Conservation (phyloP, 83 land plant species). For the Isoetes engelmannii region DNA sequence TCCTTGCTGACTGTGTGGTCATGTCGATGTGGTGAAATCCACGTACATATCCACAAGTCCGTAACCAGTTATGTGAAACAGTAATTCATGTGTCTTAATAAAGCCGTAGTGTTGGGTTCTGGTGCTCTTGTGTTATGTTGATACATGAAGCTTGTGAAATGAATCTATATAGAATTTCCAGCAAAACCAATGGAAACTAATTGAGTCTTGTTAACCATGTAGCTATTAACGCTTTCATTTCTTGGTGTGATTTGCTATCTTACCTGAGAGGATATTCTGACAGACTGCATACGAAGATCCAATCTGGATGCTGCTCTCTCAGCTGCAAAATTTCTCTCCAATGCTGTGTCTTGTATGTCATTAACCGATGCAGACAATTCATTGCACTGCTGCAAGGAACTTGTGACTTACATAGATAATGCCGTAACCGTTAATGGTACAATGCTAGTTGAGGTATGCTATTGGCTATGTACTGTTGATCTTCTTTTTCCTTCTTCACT, state of each 20-base stretch:
- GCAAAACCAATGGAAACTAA: no score
- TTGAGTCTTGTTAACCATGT: no score
- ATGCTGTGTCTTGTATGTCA: background rate
- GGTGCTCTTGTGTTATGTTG: background rate
- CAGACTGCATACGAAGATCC: slow-evolving; percentile 11
- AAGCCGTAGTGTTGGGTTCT: no score
- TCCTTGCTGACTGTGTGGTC: background rate
- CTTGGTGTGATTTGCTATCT: background rate
- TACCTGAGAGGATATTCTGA: background rate
- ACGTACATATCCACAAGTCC: background rate
- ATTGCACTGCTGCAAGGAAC: slow-evolving; percentile 10
- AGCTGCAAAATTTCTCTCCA: slow-evolving; percentile 19
- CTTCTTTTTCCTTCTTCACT: background rate
- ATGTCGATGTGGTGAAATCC: background rate
- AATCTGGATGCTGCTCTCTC: slow-evolving; percentile 8
- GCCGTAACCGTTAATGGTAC: background rate
- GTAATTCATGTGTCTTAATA: no score
- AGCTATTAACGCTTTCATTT: no score
- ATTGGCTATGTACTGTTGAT: background rate
- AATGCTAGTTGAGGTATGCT: slow-evolving; percentile 14
- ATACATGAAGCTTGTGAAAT: background rate
- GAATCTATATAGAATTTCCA: background rate
- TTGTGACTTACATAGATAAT: slow-evolving; percentile 9
- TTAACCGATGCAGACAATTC: slow-evolving; percentile 5
- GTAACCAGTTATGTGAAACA: no score